Evolutionary conservation across 2,329 filamentous ascomycete species (phyloP), one percentile per base, ranked within the genome.

Genomic region (Arthrobotrys pseudoclavata): DNA sequence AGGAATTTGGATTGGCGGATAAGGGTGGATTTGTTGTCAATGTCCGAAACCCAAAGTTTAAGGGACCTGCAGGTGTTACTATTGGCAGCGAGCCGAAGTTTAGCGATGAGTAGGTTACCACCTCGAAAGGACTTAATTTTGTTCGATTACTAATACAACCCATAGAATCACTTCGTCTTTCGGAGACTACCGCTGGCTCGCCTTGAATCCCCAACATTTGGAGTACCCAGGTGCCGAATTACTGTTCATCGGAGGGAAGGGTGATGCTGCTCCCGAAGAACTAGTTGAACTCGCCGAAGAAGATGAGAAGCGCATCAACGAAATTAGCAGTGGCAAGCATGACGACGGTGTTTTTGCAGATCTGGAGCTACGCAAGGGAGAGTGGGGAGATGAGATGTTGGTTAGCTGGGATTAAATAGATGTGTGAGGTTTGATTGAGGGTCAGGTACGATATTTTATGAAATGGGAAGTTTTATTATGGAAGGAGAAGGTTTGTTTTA

Each of bases 1-100:
- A 88, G 45, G 90, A 93, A 70, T 86, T 97, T 12, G 93, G 94
- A 0, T 83, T 97, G 5, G 86, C 87, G 45, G 84, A 88, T 34
- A 89, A 90, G 80, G 93, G 92, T 0, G 92, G 91, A 83, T 97
- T 94, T 83, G 87, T 95, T 64, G 84, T 95, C 64, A 92, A 90
- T 80, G 89, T 92, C 31, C 93, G 94, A 84, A 97, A 96, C 80
- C 94, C 94, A 0, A 86, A 90, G 69, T 89, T 87, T 40, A 86
- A 89, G 1, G 89, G 90, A 0, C 92, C 92, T 0, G 86, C 87
- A 1, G 88, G 88, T 76, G 86, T 86, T 12, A 64, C 50, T 53
- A 85, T 96, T 0, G 89, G 89, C 0, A 85, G 92, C 76, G 86
- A 85, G 0, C 89, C 93, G 0, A 88, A 91, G 2, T 97, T 91